These are phyloP conservation scores for Globisporangium yorkense DNA, from an alignment of 352 stramenopile genomes.

Conservation along the genomic window DNA sequence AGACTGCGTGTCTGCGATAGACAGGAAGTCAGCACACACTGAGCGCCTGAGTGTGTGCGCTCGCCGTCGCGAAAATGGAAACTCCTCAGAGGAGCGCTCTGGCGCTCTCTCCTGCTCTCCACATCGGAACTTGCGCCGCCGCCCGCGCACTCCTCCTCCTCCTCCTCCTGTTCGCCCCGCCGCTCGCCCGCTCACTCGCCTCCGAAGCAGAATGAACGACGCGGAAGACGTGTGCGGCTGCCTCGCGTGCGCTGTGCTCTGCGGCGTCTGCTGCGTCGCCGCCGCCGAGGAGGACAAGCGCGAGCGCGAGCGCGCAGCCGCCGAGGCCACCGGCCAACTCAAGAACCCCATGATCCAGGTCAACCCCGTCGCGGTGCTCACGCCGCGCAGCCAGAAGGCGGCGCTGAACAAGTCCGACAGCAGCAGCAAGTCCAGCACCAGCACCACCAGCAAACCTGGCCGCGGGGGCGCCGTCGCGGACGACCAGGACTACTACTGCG, in stretches of 20 bases:
- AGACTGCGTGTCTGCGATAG: no score
- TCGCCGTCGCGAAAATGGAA: slow-evolving; percentile 1
- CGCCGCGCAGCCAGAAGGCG: slow-evolving; percentile 29
- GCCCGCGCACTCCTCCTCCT: no score
- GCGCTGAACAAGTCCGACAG: neutral
- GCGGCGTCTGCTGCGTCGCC: slow-evolving; percentile 68
- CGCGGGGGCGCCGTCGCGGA: neutral
- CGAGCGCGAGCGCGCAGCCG: slow-evolving; percentile 53
- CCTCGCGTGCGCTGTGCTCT: slow-evolving; percentile 63
- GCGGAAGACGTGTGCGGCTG: slow-evolving; percentile 72
- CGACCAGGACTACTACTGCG: slow-evolving; percentile 7
- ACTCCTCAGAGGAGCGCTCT: neutral
- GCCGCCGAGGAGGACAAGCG: slow-evolving; percentile 78
- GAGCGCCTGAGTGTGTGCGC: neutral
- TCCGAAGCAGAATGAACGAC: slow-evolving; percentile 52
- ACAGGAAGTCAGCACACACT: neutral
- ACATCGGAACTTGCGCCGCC: no score
- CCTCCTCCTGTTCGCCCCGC: neutral
- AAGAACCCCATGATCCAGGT: slow-evolving; percentile 60
- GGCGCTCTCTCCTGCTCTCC: neutral
- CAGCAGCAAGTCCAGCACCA: neutral
- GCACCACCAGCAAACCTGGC: neutral
- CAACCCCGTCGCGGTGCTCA: slow-evolving; percentile 57
- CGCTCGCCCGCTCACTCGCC: neutral
- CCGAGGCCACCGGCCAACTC: slow-evolving; percentile 23